Evolutionary conservation across 306 rosid species (phyloP).

Genomic region (Cucurbita maxima): DNA sequence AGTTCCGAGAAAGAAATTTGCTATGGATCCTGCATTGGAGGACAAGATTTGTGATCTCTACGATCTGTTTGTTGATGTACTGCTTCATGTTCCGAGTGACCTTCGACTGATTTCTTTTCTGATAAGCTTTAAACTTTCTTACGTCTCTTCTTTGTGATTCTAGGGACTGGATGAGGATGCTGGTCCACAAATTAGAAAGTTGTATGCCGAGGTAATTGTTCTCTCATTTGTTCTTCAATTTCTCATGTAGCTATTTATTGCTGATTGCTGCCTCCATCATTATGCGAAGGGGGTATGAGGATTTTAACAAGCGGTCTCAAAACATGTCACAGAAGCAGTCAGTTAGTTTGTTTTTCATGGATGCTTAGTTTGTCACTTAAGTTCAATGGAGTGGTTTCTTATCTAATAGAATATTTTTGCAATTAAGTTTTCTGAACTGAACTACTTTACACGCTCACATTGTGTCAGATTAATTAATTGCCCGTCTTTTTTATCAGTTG

Average conservation of each 20-base stretch:
- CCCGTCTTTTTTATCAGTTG: background rate
- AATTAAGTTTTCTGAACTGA: background rate
- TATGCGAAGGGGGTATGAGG: background rate
- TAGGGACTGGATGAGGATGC: constrained; percentile 94
- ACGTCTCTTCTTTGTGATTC: constrained; percentile 19
- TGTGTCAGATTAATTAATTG: background rate
- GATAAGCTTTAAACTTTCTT: constrained; percentile 11
- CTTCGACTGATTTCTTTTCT: constrained; percentile 7
- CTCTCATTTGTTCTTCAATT: constrained; percentile 6
- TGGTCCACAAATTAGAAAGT: constrained; percentile 80
- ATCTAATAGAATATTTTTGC: background rate
- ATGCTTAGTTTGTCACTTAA: background rate
- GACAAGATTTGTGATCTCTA: constrained; percentile 98
- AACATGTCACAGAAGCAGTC: background rate
- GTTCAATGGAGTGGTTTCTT: background rate
- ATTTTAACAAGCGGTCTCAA: background rate
- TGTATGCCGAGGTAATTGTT: constrained; percentile 70
- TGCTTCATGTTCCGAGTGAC: constrained; percentile 12
- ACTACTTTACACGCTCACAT: background rate
- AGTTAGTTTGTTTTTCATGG: background rate
- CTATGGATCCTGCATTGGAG: constrained; percentile 72
- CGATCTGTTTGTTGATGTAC: constrained; percentile 91
- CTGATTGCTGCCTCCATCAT: background rate
- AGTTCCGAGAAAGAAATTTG: constrained; percentile 37
- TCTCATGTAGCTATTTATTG: background rate